Percentiles rank a stretch among this genome's conserved stretches.
Evolutionary conservation across 2,329 filamentous ascomycete genomes (phyloP).

Genomic region (Exophiala lecanii-corni): DNA sequence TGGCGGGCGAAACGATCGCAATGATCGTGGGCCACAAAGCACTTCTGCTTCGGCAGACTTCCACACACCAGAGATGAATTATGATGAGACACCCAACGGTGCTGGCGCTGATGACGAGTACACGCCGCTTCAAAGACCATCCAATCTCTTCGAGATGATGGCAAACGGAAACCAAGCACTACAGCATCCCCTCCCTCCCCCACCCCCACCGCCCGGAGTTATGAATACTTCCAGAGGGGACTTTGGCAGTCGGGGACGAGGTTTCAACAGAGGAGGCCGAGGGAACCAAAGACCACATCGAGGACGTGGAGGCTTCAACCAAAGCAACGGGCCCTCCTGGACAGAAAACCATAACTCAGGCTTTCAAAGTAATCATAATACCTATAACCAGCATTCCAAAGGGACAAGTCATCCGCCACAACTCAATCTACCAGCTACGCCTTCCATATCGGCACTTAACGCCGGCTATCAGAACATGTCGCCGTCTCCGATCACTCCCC

Average conservation of each 20-base stretch:
- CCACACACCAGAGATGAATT: conserved; percentile 50
- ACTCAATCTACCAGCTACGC: conserved; percentile 17
- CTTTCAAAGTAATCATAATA: conserved; percentile 4
- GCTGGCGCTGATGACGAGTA: conserved; percentile 52
- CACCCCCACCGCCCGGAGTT: conserved; percentile 14
- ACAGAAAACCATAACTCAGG: conserved; percentile 2
- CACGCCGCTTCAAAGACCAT: conserved; percentile 64
- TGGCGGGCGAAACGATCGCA: conserved; percentile 6
- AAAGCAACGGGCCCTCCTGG: conserved; percentile 10
- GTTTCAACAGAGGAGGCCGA: conserved; percentile 28
- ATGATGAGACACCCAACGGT: conserved; percentile 57
- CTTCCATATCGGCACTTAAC: conserved; percentile 19
- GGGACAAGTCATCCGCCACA: conserved; percentile 10
- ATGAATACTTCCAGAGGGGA: conserved; percentile 30
- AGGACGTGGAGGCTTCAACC: conserved; percentile 31
- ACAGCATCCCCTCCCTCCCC: conserved; percentile 12
- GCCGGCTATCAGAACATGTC: conserved; percentile 19
- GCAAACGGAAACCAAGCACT: conserved; percentile 27
- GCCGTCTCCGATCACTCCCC: conserved; percentile 24
- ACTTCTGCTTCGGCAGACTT: background rate
- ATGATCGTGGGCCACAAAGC: background rate
- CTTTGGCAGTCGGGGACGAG: conserved; percentile 38
- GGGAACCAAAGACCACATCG: conserved; percentile 26
- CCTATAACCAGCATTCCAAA: conserved; percentile 3
- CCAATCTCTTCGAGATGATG: conserved; percentile 55